phyloP scores from a whole-genome alignment of 352 stramenopile genomes.

The Pythium plurisporium region DNA sequence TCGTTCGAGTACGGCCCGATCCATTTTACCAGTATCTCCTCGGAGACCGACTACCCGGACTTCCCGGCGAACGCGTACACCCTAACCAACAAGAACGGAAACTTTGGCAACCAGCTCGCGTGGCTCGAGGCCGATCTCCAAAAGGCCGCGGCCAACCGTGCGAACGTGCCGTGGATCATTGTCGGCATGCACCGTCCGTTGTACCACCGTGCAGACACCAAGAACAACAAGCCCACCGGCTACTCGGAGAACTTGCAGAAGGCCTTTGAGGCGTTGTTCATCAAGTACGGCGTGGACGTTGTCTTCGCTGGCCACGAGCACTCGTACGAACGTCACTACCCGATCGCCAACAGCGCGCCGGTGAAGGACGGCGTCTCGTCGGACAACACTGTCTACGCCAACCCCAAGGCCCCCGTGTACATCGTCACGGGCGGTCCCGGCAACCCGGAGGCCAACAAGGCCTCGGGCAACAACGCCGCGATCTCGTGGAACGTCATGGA shows the following conservation, averaged over 20 bases:
- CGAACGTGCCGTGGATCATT: slow-evolving; percentile 45
- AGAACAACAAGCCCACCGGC: slow-evolving; percentile 16
- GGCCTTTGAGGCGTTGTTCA: slow-evolving; percentile 78
- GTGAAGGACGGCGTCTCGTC: slow-evolving; percentile 43
- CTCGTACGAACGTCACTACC: slow-evolving; percentile 76
- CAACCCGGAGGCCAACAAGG: slow-evolving; percentile 61
- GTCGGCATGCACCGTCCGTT: slow-evolving; percentile 51
- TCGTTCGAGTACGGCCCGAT: slow-evolving; percentile 45
- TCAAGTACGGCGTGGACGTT: slow-evolving; percentile 85
- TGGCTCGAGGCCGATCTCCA: slow-evolving; percentile 57
- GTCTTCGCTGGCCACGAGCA: slow-evolving; percentile 84
- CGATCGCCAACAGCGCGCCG: slow-evolving; percentile 39
- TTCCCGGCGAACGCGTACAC: slow-evolving; percentile 20
- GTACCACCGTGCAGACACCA: slow-evolving; percentile 28
- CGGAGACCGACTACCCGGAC: slow-evolving; percentile 49
- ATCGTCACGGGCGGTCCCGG: slow-evolving; percentile 58
- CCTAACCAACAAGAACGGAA: slow-evolving; percentile 17
- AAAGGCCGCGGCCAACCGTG: slow-evolving; percentile 37
- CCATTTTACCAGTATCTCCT: slow-evolving; percentile 67
- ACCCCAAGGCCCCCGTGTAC: slow-evolving; percentile 60
- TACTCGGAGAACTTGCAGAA: slow-evolving; percentile 23
- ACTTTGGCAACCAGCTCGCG: slow-evolving; percentile 34
- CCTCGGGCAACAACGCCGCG: slow-evolving; percentile 15
- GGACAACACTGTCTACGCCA: slow-evolving; percentile 50
- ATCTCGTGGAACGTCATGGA: slow-evolving; percentile 40